Evolutionary conservation across 305 asterid genomes (phyloP).

Genomic region (Fraxinus paxiana): DNA sequence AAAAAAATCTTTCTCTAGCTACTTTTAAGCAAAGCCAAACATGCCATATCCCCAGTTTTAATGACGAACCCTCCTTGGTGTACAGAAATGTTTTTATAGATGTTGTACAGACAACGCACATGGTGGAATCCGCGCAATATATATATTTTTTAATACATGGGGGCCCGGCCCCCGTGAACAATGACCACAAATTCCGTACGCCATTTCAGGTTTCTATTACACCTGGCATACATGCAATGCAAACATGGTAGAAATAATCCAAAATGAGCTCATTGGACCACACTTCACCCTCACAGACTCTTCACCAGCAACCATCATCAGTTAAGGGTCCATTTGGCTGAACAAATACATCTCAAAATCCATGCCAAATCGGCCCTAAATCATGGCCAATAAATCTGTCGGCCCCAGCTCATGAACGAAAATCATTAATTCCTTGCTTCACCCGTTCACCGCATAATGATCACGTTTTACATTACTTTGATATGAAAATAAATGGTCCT

Average conservation of each 20-base stretch:
- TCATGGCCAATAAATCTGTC: neutral
- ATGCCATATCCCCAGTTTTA: neutral
- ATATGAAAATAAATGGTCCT: neutral
- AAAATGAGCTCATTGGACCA: constrained; percentile 17
- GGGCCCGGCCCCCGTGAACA: too few relatives aligned
- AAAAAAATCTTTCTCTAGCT: too few relatives aligned
- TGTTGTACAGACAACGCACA: too few relatives aligned
- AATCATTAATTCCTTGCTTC: neutral
- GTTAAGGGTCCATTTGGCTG: too few relatives aligned
- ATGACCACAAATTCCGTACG: neutral
- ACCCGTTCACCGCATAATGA: neutral
- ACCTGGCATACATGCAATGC: constrained; percentile 29
- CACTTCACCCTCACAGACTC: constrained; percentile 5
- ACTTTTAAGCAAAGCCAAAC: neutral
- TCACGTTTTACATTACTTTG: neutral
- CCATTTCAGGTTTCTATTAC: neutral
- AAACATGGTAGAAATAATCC: neutral
- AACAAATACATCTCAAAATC: too few relatives aligned
- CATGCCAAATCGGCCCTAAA: neutral
- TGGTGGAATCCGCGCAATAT: too few relatives aligned
- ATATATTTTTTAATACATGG: too few relatives aligned
- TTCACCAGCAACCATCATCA: neutral
- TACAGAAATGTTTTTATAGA: too few relatives aligned
- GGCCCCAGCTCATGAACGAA: neutral
- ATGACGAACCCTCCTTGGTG: neutral